Conservation (phyloP, 2,329 filamentous ascomycete genomes). For the Alternaria gaisen region DNA sequence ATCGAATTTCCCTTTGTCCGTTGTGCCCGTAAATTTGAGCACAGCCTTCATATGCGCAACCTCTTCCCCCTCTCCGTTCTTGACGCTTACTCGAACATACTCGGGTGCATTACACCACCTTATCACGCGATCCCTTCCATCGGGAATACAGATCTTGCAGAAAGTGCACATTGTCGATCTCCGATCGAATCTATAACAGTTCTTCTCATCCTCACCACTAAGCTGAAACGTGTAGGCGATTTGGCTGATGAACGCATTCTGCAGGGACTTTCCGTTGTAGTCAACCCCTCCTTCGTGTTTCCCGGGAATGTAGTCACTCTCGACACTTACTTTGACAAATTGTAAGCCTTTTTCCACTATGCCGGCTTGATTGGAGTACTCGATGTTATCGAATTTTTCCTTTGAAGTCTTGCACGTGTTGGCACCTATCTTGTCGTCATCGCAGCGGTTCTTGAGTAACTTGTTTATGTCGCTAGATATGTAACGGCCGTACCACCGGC, state of each 20-base stretch:
- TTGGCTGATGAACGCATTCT: slow-evolving; percentile 6
- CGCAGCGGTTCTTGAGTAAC: not conserved
- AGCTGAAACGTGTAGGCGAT: slow-evolving; percentile 10
- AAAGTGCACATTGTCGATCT: not conserved
- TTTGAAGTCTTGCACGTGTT: not conserved
- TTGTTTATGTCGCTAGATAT: not conserved
- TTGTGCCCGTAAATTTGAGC: slow-evolving; percentile 2
- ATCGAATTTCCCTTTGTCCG: slow-evolving; percentile 11
- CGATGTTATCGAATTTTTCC: not conserved
- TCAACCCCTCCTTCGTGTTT: not conserved
- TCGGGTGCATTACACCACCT: slow-evolving; percentile 15
- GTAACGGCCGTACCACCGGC: slow-evolving; percentile 8
- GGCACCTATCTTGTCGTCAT: not conserved
- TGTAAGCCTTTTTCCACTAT: not conserved
- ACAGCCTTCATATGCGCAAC: slow-evolving; percentile 8
- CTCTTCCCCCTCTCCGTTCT: not conserved
- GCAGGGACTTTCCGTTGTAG: not conserved
- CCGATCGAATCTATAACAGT: slow-evolving; percentile 11
- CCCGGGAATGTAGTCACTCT: not conserved
- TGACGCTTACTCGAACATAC: slow-evolving; percentile 7
- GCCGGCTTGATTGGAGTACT: not conserved
- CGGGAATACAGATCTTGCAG: not conserved
- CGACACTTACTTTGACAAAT: not conserved
- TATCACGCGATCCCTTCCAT: not conserved
- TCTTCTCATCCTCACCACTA: slow-evolving; percentile 6